Evolutionary conservation across 2,329 filamentous ascomycete species (phyloP).

Genomic region (Aspergillus sp.): DNA sequence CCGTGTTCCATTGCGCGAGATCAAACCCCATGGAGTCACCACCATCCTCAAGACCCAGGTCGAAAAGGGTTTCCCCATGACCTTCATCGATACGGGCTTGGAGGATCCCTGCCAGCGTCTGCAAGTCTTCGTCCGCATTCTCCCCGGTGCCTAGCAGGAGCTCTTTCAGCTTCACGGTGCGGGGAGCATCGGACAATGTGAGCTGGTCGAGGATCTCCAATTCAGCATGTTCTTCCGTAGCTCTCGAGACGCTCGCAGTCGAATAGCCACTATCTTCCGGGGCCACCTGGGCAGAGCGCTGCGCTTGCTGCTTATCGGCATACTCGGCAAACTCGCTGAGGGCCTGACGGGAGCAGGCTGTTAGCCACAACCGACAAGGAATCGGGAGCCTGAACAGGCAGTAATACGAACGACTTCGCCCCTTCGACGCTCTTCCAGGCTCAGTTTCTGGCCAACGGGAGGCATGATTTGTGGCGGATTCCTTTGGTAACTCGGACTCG

Average conservation of each 20-base stretch:
- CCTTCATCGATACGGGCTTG: slow-evolving; percentile 68
- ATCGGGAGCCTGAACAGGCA: neutral
- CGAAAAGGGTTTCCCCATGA: slow-evolving; percentile 81
- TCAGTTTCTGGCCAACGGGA: slow-evolving; percentile 46
- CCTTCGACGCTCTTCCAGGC: slow-evolving; percentile 70
- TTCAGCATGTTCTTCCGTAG: slow-evolving; percentile 67
- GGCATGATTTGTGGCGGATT: slow-evolving; percentile 24
- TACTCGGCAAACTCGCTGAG: slow-evolving; percentile 97
- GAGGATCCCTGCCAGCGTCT: slow-evolving; percentile 58
- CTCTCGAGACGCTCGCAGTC: slow-evolving; percentile 26
- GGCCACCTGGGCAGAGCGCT: slow-evolving; percentile 28
- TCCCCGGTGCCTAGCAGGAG: slow-evolving; percentile 55
- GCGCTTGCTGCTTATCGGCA: slow-evolving; percentile 83
- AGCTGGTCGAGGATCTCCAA: slow-evolving; percentile 81
- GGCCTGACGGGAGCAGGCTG: slow-evolving; percentile 43
- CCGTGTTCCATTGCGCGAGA: slow-evolving; percentile 64
- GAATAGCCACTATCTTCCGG: slow-evolving; percentile 37
- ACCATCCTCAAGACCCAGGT: slow-evolving; percentile 83
- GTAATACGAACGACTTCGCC: slow-evolving; percentile 64
- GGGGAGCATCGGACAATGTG: slow-evolving; percentile 61
- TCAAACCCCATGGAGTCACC: slow-evolving; percentile 75
- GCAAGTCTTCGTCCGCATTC: slow-evolving; percentile 51
- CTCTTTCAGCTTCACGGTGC: slow-evolving; percentile 60
- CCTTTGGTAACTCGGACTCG: neutral
- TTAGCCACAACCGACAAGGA: neutral